Conservation (phyloP, 371 early-diverging fungal genomes). For the Cokeromyces recurvatus region DNA sequence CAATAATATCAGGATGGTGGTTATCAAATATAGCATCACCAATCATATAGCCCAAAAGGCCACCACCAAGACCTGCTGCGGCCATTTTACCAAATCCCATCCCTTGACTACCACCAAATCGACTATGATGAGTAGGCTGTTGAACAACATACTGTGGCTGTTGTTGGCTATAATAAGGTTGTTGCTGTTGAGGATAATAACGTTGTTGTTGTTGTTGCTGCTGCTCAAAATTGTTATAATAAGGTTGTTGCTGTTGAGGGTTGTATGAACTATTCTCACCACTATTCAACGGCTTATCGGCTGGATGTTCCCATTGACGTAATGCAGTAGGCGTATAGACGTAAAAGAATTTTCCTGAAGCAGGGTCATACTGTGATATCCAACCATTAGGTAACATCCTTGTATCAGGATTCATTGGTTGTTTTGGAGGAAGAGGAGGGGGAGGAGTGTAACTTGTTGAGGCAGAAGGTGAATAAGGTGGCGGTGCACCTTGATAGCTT, state of each 20-base stretch:
- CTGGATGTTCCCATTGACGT: conserved; percentile 49
- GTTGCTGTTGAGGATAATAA: conserved; percentile 21
- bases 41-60: conserved; percentile 30
- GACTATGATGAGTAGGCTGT: conserved; percentile 4
- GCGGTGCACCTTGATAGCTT: conserved; percentile 16
- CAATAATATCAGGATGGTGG: conserved; percentile 12
- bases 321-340: conserved; percentile 42
- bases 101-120: conserved; percentile 14
- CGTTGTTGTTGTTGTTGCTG: conserved; percentile 13
- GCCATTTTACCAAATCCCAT: conserved; percentile 25
- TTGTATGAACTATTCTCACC: conserved; percentile 13
- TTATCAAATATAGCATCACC: conserved; percentile 31
- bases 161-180: conserved; percentile 4
- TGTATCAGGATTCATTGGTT: conserved; percentile 30
- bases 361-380: conserved; percentile 43
- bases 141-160: conserved; percentile 1
- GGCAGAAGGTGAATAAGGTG: conserved; percentile 9
- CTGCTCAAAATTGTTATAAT: no score
- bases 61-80: conserved; percentile 36
- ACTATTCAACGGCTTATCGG: conserved; percentile 25
- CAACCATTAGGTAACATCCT: conserved; percentile 34
- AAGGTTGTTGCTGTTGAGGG: conserved; percentile 17
- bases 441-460: conserved; percentile 18
- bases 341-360: conserved; percentile 36
- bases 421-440: conserved; percentile 34